Evolutionary conservation across 495 filamentous ascomycete genomes (phyloP).

Genomic region (Trichoderma virens): DNA sequence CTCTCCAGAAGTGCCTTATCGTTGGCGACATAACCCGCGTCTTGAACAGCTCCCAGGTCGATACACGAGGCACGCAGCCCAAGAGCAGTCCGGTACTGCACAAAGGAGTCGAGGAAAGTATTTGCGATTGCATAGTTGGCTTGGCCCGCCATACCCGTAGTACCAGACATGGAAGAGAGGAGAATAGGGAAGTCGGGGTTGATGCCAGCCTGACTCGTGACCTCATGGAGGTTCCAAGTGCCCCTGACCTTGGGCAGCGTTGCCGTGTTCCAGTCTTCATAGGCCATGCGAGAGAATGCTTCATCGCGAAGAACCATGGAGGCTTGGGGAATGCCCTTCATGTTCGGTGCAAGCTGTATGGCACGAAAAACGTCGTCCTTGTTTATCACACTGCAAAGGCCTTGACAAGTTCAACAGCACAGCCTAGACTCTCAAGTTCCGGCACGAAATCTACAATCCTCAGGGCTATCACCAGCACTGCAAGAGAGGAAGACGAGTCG

Average conservation of each 20-base stretch:
- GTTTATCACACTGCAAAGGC: conserved; percentile 31
- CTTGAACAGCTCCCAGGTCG: conserved; percentile 31
- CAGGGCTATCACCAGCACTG: conserved; percentile 32
- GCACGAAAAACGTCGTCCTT: conserved; percentile 23
- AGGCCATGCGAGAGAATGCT: conserved; percentile 40
- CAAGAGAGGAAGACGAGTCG: conserved; percentile 48
- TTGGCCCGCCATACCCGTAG: conserved; percentile 40
- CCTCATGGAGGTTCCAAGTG: conserved; percentile 45
- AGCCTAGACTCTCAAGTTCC: conserved; percentile 30
- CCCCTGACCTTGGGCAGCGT: conserved; percentile 45
- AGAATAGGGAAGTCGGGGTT: conserved; percentile 48
- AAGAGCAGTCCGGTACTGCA: conserved; percentile 20
- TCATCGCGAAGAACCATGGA: conserved; percentile 48
- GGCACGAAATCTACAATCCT: conserved; percentile 25
- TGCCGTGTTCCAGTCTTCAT: conserved; percentile 34
- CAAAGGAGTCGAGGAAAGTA: conserved; percentile 34
- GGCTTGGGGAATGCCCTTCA: conserved; percentile 37
- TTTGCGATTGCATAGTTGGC: conserved; percentile 44
- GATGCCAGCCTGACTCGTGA: conserved; percentile 10
- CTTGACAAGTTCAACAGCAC: conserved; percentile 26
- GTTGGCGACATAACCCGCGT: conserved; percentile 21
- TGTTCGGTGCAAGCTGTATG: conserved; percentile 25
- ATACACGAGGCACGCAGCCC: conserved; percentile 27
- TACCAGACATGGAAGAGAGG: conserved; percentile 39
- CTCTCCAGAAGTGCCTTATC: background rate